Conservation (phyloP, 2,329 filamentous ascomycete species). For the Aspergillus pseudoglaucus region DNA sequence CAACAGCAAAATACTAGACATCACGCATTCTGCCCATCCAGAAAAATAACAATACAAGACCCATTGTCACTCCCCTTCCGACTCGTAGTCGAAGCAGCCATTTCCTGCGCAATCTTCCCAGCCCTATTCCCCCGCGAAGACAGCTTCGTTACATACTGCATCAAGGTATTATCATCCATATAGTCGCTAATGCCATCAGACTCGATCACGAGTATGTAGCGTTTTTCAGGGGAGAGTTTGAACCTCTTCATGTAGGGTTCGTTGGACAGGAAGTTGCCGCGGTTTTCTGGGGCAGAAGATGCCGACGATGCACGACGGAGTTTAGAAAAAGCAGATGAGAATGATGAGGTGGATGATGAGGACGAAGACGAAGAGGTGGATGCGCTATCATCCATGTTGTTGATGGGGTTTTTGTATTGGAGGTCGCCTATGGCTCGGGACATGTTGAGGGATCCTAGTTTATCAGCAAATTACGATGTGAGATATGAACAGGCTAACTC, state of each 20-base stretch:
- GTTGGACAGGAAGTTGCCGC: constrained; percentile 28
- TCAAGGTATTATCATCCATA: constrained; percentile 21
- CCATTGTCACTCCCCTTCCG: constrained; percentile 23
- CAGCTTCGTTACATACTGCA: constrained; percentile 25
- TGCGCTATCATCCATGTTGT: constrained; percentile 12
- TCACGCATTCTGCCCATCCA: constrained; percentile 22
- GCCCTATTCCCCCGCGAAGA: constrained; percentile 23
- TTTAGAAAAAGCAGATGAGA: not conserved
- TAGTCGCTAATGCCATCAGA: constrained; percentile 28
- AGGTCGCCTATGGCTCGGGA: constrained; percentile 32
- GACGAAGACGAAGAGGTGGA: not conserved
- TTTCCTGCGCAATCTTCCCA: constrained; percentile 22
- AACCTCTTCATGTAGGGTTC: constrained; percentile 22
- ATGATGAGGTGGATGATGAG: not conserved
- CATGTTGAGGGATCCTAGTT: constrained; percentile 27
- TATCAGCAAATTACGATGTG: not conserved
- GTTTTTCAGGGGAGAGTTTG: constrained; percentile 15
- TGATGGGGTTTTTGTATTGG: constrained; percentile 32
- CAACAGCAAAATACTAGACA: not conserved
- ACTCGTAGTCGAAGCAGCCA: constrained; percentile 15
- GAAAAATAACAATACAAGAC: constrained; percentile 26
- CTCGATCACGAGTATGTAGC: constrained; percentile 24
- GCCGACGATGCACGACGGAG: constrained; percentile 14
- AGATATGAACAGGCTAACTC: constrained; percentile 3
- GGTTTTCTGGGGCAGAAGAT: constrained; percentile 10